Base-by-base conservation (phyloP, 2,329 filamentous ascomycete genomes). In the Sclerotiophoma versabilis region DNA sequence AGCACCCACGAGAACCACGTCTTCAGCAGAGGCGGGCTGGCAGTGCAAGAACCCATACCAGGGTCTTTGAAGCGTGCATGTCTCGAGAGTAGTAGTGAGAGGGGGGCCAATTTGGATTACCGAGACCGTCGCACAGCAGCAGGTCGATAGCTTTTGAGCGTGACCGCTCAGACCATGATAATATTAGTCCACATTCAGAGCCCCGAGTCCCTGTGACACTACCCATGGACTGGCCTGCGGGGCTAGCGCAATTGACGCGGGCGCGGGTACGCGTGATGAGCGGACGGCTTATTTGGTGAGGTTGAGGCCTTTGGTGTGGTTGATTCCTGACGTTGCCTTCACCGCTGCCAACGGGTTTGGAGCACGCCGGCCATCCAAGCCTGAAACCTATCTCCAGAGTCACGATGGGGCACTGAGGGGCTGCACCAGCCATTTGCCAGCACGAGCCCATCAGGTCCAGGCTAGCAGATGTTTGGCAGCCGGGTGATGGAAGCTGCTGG, bases 31-130 rank as follows among this genome's bases (percentile, higher is more conserved):
- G 60, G 43, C 43, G 66, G 62, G 57, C 62, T 56, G 59, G 63
- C 62, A 51, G 55, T 50, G 59, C 67, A 64, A 53, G 65, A 67
- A 70, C 59, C 68, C 72, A 75, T 75, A 27, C 65, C 66, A 69
- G 56, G 44, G 49, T 52, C 61, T 54, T 56, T 51, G 63, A 57
- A 52, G 62, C 55, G 50, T 43, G 68, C 72, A 74, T 75, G 60
- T 54, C 65, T 63, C 43, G 60, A 50, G 41, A 39, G 56, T 42
- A 44, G 46, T 34, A 46, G 48, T 56, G 44, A 44, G 23, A 46
- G 55, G 59, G 53, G 32, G 49, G 39, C 33, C 23, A 38, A 45
- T 45, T 46, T 27, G 54, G 46, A 48, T 33, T 52, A 41, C 48
- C 36, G 36, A 30, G 42, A 41, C 23, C 39, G 47, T 54, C 30